phyloP scores from a whole-genome alignment of 2,329 filamentous ascomycete genomes.

The Ceratocystis harringtonii region DNA sequence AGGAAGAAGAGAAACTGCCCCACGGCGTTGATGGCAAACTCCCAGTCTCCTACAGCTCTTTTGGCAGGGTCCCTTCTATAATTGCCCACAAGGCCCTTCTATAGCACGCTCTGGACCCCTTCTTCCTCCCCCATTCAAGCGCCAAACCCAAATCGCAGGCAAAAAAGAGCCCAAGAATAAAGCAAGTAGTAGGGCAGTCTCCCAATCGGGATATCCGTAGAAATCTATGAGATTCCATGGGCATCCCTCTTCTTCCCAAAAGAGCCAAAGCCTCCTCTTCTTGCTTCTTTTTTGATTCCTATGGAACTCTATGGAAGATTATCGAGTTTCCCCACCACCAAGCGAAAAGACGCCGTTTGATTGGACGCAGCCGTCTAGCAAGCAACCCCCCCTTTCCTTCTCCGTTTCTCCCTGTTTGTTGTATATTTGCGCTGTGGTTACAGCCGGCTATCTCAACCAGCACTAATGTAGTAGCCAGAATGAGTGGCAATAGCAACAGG shows the following conservation, averaged over 20 bases:
- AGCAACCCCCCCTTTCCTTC: neutral
- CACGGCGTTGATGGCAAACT: neutral
- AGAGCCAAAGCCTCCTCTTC: constrained; percentile 1
- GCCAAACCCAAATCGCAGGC: neutral
- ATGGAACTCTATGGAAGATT: neutral
- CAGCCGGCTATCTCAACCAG: neutral
- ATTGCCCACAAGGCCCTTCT: neutral
- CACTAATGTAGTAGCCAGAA: too few species aligned
- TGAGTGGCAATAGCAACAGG: too few species aligned
- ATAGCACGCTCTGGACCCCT: neutral
- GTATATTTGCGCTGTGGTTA: neutral
- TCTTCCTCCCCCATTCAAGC: neutral
- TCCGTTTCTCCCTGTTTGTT: neutral
- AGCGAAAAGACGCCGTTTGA: neutral
- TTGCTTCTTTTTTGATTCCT: too few species aligned
- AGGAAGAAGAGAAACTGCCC: neutral
- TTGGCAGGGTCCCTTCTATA: neutral
- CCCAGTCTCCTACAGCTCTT: neutral
- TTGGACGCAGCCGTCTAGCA: neutral
- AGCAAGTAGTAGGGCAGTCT: neutral
- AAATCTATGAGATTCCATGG: constrained; percentile 6
- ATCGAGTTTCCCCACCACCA: neutral
- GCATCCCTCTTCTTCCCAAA: neutral
- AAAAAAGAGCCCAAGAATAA: neutral
- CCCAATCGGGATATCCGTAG: neutral